Base-by-base conservation (phyloP, 768 basidiomycete species). In the Tulasnella sp. region DNA sequence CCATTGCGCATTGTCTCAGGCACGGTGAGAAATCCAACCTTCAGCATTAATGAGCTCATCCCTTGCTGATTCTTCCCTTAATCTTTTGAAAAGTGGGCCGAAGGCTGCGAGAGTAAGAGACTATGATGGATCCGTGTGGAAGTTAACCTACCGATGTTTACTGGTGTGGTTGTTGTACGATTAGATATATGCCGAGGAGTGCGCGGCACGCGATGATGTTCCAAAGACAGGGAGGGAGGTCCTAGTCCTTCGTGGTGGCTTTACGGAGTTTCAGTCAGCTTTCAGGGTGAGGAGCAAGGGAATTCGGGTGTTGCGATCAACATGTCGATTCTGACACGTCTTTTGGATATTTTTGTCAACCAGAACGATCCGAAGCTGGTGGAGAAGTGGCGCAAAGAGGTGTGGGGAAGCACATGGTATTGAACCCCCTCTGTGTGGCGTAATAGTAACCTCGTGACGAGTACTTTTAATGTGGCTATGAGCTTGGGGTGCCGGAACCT, bases 1-100 rank as follows among this genome's bases (percentile, higher is more conserved):
- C 67, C 89, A 91, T 66, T 91, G 89, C 66, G 76, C 78, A 2
- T 71, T 85, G 52, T 88, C 86, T 7, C 88, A 91, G 71, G 74
- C 78, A 34, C 77, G 89, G 88, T 88, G 64, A 45, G 83, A 73
- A 41, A 15, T n/a, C n/a, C n/a, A n/a, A n/a, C n/a, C n/a, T n/a
- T n/a, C n/a, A n/a, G n/a, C n/a, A n/a, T n/a, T n/a, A n/a, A n/a
- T n/a, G n/a, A n/a, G n/a, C n/a, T n/a, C n/a, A n/a, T n/a, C n/a
- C n/a, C n/a, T n/a, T n/a, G n/a, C n/a, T n/a, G n/a, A n/a, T n/a
- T 42, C 49, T 12, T 4, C n/a, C n/a, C 8, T 45, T n/a, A 3
- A 38, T 8, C 31, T 43, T 22, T 52, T 48, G 24, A 44, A 38
- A 24, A 88, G 87, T 45, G 88, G 88, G 17, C 89, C 88, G 0